These are phyloP conservation scores for Candida sanyaensis DNA, from an alignment of 1,139 yeast genomes.

Conservation along the genomic window DNA sequence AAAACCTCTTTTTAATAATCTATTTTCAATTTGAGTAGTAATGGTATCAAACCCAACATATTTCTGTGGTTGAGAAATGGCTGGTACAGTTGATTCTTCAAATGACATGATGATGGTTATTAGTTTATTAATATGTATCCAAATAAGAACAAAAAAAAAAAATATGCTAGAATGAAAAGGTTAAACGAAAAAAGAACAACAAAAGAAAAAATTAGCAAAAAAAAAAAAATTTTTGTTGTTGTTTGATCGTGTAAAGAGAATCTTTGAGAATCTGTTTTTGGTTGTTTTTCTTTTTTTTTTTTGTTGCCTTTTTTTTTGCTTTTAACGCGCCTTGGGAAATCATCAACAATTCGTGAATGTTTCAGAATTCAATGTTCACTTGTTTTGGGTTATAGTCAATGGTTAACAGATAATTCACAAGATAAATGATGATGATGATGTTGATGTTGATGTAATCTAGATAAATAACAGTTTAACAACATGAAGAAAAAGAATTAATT, in stretches of 20 bases:
- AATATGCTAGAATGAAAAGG: too few species aligned
- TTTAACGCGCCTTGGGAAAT: neutral
- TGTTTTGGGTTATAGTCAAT: too few species aligned
- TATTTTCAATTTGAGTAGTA: slow-evolving; percentile 91
- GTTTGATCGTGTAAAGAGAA: neutral
- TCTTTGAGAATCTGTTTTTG: neutral
- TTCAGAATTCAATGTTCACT: too few species aligned
- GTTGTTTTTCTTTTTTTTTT: neutral
- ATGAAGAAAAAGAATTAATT: too few species aligned
- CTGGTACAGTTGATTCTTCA: slow-evolving; percentile 7
- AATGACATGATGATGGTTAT: slow-evolving; percentile 6
- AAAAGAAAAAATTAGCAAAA: neutral
- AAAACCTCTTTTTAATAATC: slow-evolving; percentile 89
- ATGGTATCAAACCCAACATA: slow-evolving; percentile 97
- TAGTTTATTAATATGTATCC: neutral
- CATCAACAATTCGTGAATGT: too few species aligned
- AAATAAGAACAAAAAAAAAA: neutral
- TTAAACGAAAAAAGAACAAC: neutral
- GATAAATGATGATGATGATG: too few species aligned
- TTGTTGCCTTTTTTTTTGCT: neutral
- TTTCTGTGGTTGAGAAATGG: slow-evolving; percentile 35
- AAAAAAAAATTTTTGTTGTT: neutral
- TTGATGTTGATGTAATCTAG: too few species aligned
- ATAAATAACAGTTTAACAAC: too few species aligned
- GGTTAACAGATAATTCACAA: too few species aligned